Evolutionary conservation across 2,329 filamentous ascomycete species (phyloP).

Genomic region (Scleromitrula shiraiana): DNA sequence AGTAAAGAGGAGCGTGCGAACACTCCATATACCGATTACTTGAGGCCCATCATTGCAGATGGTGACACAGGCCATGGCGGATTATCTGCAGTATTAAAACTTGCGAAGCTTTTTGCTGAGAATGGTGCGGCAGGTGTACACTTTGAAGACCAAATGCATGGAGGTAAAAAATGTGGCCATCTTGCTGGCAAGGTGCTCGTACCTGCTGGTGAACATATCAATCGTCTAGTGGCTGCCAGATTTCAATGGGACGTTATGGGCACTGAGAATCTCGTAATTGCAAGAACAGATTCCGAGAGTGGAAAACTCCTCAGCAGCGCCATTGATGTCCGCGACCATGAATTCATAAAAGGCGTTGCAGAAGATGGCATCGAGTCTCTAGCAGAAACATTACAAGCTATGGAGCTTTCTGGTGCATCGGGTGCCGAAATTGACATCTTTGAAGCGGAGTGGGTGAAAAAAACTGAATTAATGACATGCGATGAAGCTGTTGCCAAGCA

Average conservation of each 20-base stretch:
- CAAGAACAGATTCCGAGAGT: conserved; percentile 90
- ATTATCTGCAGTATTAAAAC: conserved; percentile 84
- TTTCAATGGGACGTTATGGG: conserved; percentile 99
- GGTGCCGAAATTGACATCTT: conserved; percentile 77
- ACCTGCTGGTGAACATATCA: conserved; percentile 91
- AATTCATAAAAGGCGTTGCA: conserved; percentile 86
- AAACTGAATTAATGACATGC: conserved; percentile 77
- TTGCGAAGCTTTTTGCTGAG: conserved; percentile 95
- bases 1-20: conserved; percentile 61
- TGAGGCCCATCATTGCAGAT: conserved; percentile 91
- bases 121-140: conserved; percentile 94
- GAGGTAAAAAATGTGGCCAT: conserved; percentile 97
- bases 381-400: conserved; percentile 79
- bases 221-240: conserved; percentile 79
- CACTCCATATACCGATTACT: conserved; percentile 82
- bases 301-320: conserved; percentile 84
- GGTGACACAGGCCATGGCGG: conserved; percentile 95
- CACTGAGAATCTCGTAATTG: conserved; percentile 87
- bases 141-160: conserved; percentile 96
- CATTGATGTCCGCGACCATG: conserved; percentile 90
- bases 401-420: conserved; percentile 73
- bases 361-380: conserved; percentile 68
- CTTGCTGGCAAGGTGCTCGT: conserved; percentile 93
- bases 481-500: conserved; percentile 82
- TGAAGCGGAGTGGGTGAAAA: conserved; percentile 83